Evolutionary conservation across 2,329 filamentous ascomycete genomes (phyloP).

Genomic region (Pseudopithomyces maydicus): DNA sequence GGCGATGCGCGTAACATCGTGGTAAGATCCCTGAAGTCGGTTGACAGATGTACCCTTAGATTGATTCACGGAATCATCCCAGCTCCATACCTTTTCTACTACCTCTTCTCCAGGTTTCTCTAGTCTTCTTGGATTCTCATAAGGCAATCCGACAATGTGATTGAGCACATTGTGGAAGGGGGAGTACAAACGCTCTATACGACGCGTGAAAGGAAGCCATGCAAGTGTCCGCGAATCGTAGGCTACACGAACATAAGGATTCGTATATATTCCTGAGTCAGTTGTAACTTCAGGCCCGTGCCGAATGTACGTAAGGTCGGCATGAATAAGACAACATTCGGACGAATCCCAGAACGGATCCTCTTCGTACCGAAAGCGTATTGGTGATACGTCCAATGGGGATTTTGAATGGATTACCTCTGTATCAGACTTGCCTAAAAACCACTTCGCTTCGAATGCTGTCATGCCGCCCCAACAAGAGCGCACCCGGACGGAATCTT

Average conservation of each 20-base stretch:
- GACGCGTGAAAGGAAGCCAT: constrained; percentile 64
- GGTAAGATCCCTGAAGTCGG: constrained; percentile 28
- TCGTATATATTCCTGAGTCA: constrained; percentile 70
- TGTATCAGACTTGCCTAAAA: constrained; percentile 49
- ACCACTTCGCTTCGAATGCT: constrained; percentile 65
- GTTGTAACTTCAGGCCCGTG: constrained; percentile 43
- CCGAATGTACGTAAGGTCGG: constrained; percentile 46
- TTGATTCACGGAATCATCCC: constrained; percentile 11
- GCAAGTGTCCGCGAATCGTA: constrained; percentile 63
- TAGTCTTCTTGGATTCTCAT: constrained; percentile 63
- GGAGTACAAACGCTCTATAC: constrained; percentile 69
- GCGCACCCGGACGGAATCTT: constrained; percentile 69
- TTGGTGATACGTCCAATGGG: constrained; percentile 38
- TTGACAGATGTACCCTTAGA: background rate
- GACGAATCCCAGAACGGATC: constrained; percentile 53
- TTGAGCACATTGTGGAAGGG: constrained; percentile 65
- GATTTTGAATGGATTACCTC: background rate
- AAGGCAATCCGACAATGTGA: constrained; percentile 60
- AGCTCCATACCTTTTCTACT: constrained; percentile 56
- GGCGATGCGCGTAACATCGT: constrained; percentile 50
- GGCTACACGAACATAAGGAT: constrained; percentile 75
- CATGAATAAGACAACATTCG: constrained; percentile 55
- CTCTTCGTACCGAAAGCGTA: constrained; percentile 50
- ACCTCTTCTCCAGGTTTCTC: constrained; percentile 64
- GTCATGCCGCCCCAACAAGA: constrained; percentile 81